Evolutionary conservation across 2,329 filamentous ascomycete species (phyloP), one percentile per base, ranked within the genome.

Genomic region (Fusarium heterosporum): DNA sequence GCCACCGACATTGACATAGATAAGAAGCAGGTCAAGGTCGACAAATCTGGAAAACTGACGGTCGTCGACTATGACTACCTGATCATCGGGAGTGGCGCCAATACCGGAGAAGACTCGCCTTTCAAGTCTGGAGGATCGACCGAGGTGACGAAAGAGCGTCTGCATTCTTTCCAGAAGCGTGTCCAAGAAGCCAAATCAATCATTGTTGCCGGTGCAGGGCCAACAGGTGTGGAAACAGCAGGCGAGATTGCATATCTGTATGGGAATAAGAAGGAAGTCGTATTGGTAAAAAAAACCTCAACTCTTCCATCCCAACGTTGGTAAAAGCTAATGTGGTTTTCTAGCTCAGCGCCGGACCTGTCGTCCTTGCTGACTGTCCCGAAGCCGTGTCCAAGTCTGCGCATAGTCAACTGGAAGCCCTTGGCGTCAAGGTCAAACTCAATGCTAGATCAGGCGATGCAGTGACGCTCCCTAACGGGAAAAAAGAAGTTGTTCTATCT

Each of bases 141-240:
- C 1, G 51, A 50, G 4, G 51, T 32, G 3, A 54, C 51, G 0
- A 54, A 1, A 7, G 26, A 54, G 0, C 39, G 38, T 10, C 9
- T 50, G 8, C 12, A 50, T 13, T 17, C 42, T 6, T 54, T 39
- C n/a, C 51, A 54, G 4, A 54, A 50, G 1, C 19, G 17, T 4
- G 32, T 54, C 8, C 32, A 17, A 7, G 51, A 30, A 3, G 26
- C 51, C 1, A n/a, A 39, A 0, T 39, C 43, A 6, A 54, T 54
- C 11, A 30, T 39, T 16, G 41, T 54, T 4, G 30, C 51, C 4
- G 51, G 51, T 1, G 51, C 51, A 19, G 51, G 43, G 8, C 51
- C 51, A 1, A 54, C 51, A 12, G 51, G 51, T 3, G 51, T 54
- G 13, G 51, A 54, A 4, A 43, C 36, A 4, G 43, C 51, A 17